Evolutionary conservation across 805 yeast genomes (phyloP), one percentile per base, ranked within the genome.

Genomic region (Yamadazyma philogaea): DNA sequence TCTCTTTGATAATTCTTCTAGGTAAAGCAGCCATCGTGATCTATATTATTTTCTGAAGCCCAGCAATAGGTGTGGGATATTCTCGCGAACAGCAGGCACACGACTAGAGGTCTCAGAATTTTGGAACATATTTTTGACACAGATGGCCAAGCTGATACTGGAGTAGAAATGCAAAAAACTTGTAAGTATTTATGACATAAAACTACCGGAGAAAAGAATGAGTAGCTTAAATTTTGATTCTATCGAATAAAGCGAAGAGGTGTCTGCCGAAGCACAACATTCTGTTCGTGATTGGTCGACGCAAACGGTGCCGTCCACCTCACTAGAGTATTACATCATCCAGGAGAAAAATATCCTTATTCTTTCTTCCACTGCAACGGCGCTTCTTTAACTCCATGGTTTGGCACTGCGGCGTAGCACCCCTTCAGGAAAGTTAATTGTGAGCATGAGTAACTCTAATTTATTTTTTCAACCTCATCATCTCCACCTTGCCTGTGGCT

Each of bases 1-100:
- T 91, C 67, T 93, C 99, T 82, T 90, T 89, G 52, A 91, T 87
- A 52, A 91, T 91, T 70, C 99, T 80, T 68, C 88, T 91, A 34
- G 97, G 95, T 59, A 90, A 70, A 17, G 77, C 71, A 3, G 81
- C 77, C 81, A 77, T 77, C 4, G 28, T n/a, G 10, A 24, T 24
- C 28, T 24, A 4, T 24, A 24, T 5, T 24, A 11, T 24, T 24
- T 7, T n/a, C 12, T 24, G 28, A 11, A 24, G 28, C 28, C 28
- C 8, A 24, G 6, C 31, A 4, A n/a, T 16, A 10, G 22, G 26
- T 21, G 36, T 16, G 35, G 15, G 26, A 30, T 24, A 24, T 11
- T 24, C 28, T 24, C 12, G 28, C 28, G 28, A 24, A 24, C 5
- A 5, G 28, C 5, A 11, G 12, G 28, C 28, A 24, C 28, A 24